Evolutionary conservation across 2,329 filamentous ascomycete species (phyloP).

Genomic region (Fusarium pininemorale): DNA sequence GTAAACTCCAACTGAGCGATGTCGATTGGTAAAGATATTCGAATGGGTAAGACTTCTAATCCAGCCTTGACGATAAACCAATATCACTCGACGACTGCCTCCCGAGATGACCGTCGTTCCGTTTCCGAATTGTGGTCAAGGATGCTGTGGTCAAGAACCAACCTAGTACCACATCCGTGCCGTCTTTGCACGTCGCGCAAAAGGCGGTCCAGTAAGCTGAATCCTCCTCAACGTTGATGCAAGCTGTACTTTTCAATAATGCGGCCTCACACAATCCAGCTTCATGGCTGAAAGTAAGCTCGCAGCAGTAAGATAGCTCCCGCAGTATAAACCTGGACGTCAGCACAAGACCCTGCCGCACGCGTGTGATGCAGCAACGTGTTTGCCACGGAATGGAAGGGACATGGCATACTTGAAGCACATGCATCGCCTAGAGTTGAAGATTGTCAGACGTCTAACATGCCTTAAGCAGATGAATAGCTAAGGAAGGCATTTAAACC

Average conservation of each 20-base stretch:
- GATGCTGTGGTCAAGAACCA: background rate
- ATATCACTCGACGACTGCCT: background rate
- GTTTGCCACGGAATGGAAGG: background rate
- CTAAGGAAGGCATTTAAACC: slow-evolving; percentile 1
- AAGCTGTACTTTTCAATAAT: background rate
- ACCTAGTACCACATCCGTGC: background rate
- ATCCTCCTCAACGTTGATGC: background rate
- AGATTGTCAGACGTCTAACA: background rate
- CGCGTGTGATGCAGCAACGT: background rate
- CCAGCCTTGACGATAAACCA: slow-evolving; percentile 7
- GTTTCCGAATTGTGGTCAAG: background rate
- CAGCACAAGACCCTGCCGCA: background rate
- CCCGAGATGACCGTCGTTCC: background rate
- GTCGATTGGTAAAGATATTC: slow-evolving; percentile 85
- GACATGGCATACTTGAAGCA: background rate
- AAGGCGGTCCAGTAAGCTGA: background rate
- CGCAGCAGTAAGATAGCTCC: background rate
- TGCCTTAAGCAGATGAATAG: background rate
- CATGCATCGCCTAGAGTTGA: background rate
- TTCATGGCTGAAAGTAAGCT: background rate
- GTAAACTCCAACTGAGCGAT: slow-evolving; percentile 94
- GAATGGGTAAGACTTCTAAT: slow-evolving; percentile 26
- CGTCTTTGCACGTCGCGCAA: background rate
- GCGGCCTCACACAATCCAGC: background rate
- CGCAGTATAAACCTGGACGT: background rate